Evolutionary conservation across 2,329 filamentous ascomycete species (phyloP), one percentile per base, ranked within the genome.

Genomic region (Aureobasidium sp.): DNA sequence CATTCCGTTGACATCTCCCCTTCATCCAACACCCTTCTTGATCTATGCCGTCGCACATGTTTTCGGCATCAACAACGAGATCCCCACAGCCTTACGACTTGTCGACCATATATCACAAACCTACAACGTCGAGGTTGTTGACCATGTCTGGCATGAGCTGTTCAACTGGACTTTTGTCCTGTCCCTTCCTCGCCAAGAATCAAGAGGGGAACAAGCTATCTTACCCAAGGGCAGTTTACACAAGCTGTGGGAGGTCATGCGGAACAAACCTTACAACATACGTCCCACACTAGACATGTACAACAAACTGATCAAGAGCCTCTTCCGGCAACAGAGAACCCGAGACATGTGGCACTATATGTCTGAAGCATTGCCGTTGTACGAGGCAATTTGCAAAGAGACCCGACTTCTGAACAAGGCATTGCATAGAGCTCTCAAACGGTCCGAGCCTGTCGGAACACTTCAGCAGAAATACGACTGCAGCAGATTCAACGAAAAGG

Each of bases 31-130:
- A 0, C 65, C 71, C 8, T 75, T 77, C 2, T 77, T 92, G 0
- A 78, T 93, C 25, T 78, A 83, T 61, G 82, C 86, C 9, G 75
- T 92, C n/a, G 86, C 87, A 6, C 85, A 90, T 69, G 77, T 80
- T 1, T 89, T 87, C 65, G 83, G 87, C n/a, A 81, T 79, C 64
- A 89, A 87, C 72, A 85, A 82, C 52, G 79, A 87, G 61, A 78
- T 91, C 4, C 70, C 78, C 0, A 76, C 79, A 1, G 88, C 84
- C 14, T 69, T 87, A 29, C 78, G 82, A 44, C 68, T 88, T 0
- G 74, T 91, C 14, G 81, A 88, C 63, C 83, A 83, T 67, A 71
- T 92, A 52, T 87, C 88, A 0, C 74, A 74, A 1, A 76, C 77
- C 7, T 89, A 88, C 72, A 65, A 75, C 1, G 74, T 93, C 27